These are phyloP conservation scores for Mrakia blollopis DNA, from an alignment of 768 basidiomycete species.

Conservation along the genomic window DNA sequence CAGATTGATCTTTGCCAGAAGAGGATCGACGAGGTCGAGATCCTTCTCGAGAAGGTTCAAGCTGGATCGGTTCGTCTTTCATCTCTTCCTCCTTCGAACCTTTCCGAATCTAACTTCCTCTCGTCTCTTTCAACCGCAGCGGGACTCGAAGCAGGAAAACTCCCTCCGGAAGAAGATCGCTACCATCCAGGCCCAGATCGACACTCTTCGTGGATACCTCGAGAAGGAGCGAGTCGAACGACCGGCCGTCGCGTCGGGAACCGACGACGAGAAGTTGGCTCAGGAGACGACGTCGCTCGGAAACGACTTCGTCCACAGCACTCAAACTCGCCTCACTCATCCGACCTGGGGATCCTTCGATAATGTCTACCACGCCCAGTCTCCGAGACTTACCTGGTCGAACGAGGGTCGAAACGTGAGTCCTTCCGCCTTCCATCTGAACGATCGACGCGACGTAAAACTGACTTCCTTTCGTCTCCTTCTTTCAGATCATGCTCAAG, in stretches of 20 bases:
- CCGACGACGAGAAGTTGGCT: conserved; percentile 4
- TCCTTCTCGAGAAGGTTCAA: conserved; percentile 12
- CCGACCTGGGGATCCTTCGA: conserved; percentile 65
- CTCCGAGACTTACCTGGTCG: conserved; percentile 57
- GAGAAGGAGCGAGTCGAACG: background rate
- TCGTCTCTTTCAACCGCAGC: background rate
- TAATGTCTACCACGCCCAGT: conserved; percentile 83
- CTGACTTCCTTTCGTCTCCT: background rate
- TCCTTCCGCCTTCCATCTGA: conserved; percentile 14
- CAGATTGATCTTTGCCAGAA: conserved; percentile 59
- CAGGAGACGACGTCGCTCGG: conserved; percentile 1
- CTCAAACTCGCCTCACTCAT: background rate
- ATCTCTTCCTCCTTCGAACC: background rate
- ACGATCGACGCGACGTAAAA: background rate
- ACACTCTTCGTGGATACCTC: conserved; percentile 47
- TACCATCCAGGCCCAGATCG: conserved; percentile 59
- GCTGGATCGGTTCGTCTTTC: background rate
- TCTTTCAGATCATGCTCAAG: conserved; percentile 49
- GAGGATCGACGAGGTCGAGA: conserved; percentile 54
- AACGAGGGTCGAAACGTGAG: conserved; percentile 72
- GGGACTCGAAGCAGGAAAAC: background rate
- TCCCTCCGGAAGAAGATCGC: conserved; percentile 42
- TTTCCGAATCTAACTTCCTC: background rate
- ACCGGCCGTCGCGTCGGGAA: background rate
- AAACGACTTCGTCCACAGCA: background rate